Conservation (phyloP, 805 yeast species). For the Wickerhamiella sergipiensis region DNA sequence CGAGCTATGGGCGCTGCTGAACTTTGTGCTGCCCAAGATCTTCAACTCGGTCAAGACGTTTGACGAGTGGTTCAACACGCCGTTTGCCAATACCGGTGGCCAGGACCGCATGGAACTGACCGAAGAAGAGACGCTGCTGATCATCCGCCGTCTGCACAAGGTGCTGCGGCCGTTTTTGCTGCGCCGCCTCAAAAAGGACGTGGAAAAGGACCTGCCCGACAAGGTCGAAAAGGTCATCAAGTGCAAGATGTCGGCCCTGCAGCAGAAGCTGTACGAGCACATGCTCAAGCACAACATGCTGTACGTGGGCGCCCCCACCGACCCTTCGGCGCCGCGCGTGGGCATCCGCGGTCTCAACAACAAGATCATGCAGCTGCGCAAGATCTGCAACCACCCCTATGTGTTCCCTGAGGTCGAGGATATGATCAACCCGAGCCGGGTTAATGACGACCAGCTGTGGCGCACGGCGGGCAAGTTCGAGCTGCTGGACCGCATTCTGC, state of each 20-base stretch:
- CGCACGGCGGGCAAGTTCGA: conserved; percentile 94
- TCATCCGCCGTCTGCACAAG: conserved; percentile 89
- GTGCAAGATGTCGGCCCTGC: conserved; percentile 84
- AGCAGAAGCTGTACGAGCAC: conserved; percentile 71
- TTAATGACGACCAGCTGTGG: conserved; percentile 70
- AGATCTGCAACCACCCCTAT: conserved; percentile 94
- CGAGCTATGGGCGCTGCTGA: conserved; percentile 90
- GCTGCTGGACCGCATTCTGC: conserved; percentile 71
- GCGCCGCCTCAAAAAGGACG: conserved; percentile 93
- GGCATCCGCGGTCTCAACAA: conserved; percentile 82
- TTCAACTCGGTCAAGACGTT: conserved; percentile 93
- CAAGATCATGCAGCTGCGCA: conserved; percentile 89
- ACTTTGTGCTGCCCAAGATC: conserved; percentile 88
- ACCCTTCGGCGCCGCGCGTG: conserved; percentile 25
- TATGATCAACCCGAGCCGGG: conserved; percentile 54
- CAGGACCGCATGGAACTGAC: conserved; percentile 86
- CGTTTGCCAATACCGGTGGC: conserved; percentile 93
- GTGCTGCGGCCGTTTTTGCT: conserved; percentile 87
- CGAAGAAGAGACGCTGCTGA: conserved; percentile 90
- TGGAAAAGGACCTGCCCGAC: conserved; percentile 89
- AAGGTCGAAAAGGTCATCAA: conserved; percentile 89
- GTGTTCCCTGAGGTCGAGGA: conserved; percentile 92
- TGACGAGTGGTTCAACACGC: conserved; percentile 98
- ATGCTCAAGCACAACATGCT: conserved; percentile 78
- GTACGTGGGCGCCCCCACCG: conserved; percentile 44